These are phyloP conservation scores for Tylopilus orsonianus DNA, from an alignment of 1,284 basidiomycete species.

Conservation along the genomic window DNA sequence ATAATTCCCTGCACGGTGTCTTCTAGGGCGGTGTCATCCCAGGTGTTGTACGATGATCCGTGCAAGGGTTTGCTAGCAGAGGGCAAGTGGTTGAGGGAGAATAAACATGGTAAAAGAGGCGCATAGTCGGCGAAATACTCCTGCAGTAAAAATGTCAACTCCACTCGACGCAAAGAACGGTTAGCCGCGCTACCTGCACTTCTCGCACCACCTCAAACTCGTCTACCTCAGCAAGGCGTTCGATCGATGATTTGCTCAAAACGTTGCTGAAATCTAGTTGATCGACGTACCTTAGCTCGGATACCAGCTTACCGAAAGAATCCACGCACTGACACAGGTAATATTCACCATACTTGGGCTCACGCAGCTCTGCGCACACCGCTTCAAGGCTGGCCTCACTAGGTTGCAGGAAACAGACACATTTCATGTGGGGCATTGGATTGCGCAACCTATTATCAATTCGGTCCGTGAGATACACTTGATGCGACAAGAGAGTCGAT, in stretches of 20 bases:
- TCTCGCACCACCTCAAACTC: slow-evolving; percentile 96
- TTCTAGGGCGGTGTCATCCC: slow-evolving; percentile 77
- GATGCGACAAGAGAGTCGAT: slow-evolving; percentile 90
- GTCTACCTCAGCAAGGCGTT: slow-evolving; percentile 91
- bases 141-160: slow-evolving; percentile 39
- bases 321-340: slow-evolving; percentile 92
- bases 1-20: slow-evolving; percentile 81
- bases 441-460: slow-evolving; percentile 91
- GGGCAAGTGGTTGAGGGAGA: slow-evolving; percentile 84
- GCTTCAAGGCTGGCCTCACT: slow-evolving; percentile 80
- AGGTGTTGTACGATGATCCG: slow-evolving; percentile 61
- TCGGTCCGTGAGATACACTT: slow-evolving; percentile 96
- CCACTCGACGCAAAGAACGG: not conserved
- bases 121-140: slow-evolving; percentile 97
- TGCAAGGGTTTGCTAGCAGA: slow-evolving; percentile 63
- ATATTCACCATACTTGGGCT: slow-evolving; percentile 95
- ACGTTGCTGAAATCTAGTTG: slow-evolving; percentile 90
- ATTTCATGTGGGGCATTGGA: slow-evolving; percentile 94
- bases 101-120: slow-evolving; percentile 83
- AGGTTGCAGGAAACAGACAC: slow-evolving; percentile 89
- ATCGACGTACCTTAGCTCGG: slow-evolving; percentile 19
- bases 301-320: slow-evolving; percentile 31
- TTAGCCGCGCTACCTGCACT: slow-evolving; percentile 69
- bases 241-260: slow-evolving; percentile 87
- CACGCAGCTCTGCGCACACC: slow-evolving; percentile 80